Base-by-base conservation (phyloP, 2,329 filamentous ascomycete genomes). In the Fusarium globosum region DNA sequence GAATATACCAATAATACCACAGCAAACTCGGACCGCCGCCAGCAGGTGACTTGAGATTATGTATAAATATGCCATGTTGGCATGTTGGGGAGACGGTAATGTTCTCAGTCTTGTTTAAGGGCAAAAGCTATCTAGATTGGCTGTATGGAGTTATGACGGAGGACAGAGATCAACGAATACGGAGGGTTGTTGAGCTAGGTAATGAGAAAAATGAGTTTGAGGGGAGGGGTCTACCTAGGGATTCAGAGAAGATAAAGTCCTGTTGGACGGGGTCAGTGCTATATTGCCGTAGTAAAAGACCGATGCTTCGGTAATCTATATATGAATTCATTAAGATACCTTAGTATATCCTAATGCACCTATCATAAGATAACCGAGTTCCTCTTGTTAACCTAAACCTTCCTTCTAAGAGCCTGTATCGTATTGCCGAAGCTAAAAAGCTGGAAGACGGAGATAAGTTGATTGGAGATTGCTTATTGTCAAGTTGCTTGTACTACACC, bases 1-100 rank as follows among this genome's bases (percentile, higher is more conserved):
- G 67, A 63, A 73, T 76, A 78, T 78, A 74, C 71, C 76, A 74
- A 73, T 77, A 77, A 78, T 78, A 71, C 71, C 56, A 69, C 63
- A 72, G 64, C 67, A 56, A 70, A 61, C 43, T 58, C 59, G 46
- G 45, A 68, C 64, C 48, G 39, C 60, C 58, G 39, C 45, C 53
- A 65, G 42, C 56, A 51, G 49, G 49, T 65, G 61, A 57, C 57
- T 53, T 41, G 28, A 33, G 41, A 57, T 41, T 38, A 43, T 72
- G 61, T 55, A 49, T 61, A 38, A 38, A 56, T 48, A 46, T 23
- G 39, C 30, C 52, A 51, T 52, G 13, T 38, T 26, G 41, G 53
- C 48, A 30, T 42, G n/a, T 41, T 23, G 30, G 39, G 39, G 43
- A 69, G 43, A 51, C 35, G 42, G 49, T 30, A 33, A 36, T 12